These are phyloP conservation scores for Zasmidium citrigriseum DNA, from an alignment of 2,329 filamentous ascomycete genomes.

Conservation along the genomic window DNA sequence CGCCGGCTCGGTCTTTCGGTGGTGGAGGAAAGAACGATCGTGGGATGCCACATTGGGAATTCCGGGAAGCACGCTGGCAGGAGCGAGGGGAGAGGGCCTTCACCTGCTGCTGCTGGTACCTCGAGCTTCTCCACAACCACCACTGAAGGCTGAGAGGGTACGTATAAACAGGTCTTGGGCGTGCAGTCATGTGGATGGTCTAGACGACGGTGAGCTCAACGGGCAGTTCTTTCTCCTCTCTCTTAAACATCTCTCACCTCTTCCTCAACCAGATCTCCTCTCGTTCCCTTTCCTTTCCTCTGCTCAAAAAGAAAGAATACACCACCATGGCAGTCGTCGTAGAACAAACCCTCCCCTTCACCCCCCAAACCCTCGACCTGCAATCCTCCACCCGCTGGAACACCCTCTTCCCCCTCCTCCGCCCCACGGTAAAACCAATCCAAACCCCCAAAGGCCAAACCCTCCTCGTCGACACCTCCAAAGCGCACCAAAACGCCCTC, in stretches of 20 bases:
- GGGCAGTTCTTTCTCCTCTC: not conserved
- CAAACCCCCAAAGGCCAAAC: conserved; percentile 31
- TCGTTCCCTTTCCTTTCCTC: not conserved
- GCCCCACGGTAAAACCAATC: conserved; percentile 31
- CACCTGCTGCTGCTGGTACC: not conserved
- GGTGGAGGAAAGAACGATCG: not conserved
- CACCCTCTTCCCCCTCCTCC: conserved; percentile 35
- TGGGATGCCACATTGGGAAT: not conserved
- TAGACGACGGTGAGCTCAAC: not conserved
- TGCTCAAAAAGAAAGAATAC: not conserved
- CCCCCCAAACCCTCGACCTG: conserved; percentile 29
- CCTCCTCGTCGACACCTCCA: conserved; percentile 34
- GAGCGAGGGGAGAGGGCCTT: not conserved
- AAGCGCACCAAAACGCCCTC: conserved; percentile 25
- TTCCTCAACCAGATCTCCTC: not conserved
- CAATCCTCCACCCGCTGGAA: conserved; percentile 35
- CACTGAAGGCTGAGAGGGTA: not conserved
- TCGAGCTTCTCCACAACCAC: not conserved
- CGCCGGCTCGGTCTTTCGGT: not conserved
- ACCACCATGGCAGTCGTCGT: conserved; percentile 38
- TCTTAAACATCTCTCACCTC: not conserved
- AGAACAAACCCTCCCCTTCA: conserved; percentile 38
- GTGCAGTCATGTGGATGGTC: not conserved
- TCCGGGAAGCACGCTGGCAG: not conserved
- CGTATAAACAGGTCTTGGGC: not conserved